A percentile compares a stretch with the other conserved stretches of the same genome.
phyloP scores from a whole-genome alignment of 306 rosid species.

The Trifolium fragiferum region DNA sequence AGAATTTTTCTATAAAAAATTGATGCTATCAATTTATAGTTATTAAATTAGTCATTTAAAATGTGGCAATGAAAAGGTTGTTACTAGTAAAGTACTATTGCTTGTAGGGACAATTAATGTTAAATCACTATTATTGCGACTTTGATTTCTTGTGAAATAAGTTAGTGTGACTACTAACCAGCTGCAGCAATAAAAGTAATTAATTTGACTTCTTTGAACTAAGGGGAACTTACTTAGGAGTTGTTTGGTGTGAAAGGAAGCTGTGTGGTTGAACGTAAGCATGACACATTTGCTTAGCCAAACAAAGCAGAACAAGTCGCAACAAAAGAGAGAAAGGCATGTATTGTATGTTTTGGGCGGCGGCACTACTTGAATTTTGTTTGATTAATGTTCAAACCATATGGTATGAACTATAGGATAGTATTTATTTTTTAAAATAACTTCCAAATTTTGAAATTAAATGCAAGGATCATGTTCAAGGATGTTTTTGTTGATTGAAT shows the following conservation, averaged over 20 bases:
- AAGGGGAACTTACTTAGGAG: slow-evolving; percentile 6
- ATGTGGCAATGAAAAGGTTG: not conserved
- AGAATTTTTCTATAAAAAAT: not conserved
- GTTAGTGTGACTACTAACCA: slow-evolving; percentile 27
- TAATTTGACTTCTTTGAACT: slow-evolving; percentile 28
- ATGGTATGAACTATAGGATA: too few species aligned
- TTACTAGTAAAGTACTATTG: not conserved
- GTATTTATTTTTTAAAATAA: too few species aligned
- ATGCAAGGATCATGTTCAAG: slow-evolving; percentile 19
- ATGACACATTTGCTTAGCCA: slow-evolving; percentile 52
- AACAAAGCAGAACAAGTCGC: slow-evolving; percentile 36
- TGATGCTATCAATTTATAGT: not conserved
- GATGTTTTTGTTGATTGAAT: not conserved
- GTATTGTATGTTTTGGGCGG: not conserved
- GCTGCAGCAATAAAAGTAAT: slow-evolving; percentile 35
- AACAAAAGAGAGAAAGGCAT: not conserved
- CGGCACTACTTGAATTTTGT: slow-evolving; percentile 30
- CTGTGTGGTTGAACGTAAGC: slow-evolving; percentile 48
- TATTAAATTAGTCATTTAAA: not conserved
- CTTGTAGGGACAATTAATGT: slow-evolving; percentile 11
- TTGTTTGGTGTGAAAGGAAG: slow-evolving; percentile 54
- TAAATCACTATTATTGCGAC: slow-evolving; percentile 29
- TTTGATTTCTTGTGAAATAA: slow-evolving; percentile 46
- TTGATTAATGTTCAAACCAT: slow-evolving; percentile 39
- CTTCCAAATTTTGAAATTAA: not conserved